phyloP scores from a whole-genome alignment of 176 grass and related monocot species.

The Paspalum notatum region DNA sequence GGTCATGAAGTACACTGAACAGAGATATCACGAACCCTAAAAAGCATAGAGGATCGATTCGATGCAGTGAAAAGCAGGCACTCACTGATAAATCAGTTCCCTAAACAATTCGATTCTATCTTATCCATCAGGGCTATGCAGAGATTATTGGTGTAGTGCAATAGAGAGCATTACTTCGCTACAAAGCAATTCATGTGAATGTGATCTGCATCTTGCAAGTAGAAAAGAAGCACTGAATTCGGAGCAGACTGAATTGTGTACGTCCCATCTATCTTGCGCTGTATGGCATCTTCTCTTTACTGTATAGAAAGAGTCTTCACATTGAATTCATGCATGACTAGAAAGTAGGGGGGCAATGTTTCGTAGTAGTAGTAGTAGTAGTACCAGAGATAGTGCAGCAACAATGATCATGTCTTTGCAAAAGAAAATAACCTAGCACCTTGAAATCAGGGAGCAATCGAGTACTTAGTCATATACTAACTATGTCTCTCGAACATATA shows the following conservation, averaged over 20 bases:
- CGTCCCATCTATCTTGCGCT: neutral
- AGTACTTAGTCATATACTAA: neutral
- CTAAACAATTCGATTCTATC: slow-evolving; percentile 13
- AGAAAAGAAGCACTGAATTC: slow-evolving; percentile 36
- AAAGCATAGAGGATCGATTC: slow-evolving; percentile 2
- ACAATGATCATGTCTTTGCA: slow-evolving; percentile 3
- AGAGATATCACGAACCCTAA: neutral
- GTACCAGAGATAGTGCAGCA: neutral
- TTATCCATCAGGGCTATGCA: neutral
- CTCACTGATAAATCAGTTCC: slow-evolving; percentile 23
- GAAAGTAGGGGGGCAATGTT: neutral
- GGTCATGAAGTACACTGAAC: slow-evolving; percentile 38
- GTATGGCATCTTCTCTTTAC: slow-evolving; percentile 46
- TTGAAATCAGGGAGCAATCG: neutral
- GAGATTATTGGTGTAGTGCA: neutral
- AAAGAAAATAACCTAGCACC: neutral
- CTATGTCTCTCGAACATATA: neutral
- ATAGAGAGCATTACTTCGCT: slow-evolving; percentile 20
- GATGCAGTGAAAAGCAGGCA: slow-evolving; percentile 12
- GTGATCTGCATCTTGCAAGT: slow-evolving; percentile 6
- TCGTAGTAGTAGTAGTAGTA: neutral
- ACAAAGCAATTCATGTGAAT: slow-evolving; percentile 50
- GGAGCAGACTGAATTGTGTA: slow-evolving; percentile 9
- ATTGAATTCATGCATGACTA: slow-evolving; percentile 3
- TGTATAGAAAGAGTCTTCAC: neutral